These are phyloP conservation scores for Capronia coronata DNA, from an alignment of 2,329 filamentous ascomycete species.

Conservation along the genomic window DNA sequence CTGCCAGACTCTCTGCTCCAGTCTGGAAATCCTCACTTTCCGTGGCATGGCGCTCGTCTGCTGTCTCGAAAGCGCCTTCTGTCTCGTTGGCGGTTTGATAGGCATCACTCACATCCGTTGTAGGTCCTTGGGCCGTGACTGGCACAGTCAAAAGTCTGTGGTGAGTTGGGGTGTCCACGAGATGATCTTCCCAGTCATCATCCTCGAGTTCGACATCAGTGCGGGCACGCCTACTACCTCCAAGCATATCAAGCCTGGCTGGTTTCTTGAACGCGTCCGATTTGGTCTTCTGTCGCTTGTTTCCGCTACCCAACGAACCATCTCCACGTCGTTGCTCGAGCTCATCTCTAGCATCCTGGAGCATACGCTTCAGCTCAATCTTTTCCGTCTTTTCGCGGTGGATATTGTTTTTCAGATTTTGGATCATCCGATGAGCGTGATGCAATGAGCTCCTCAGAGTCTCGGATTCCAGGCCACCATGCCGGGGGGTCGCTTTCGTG, in stretches of 20 bases:
- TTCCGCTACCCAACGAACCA: constrained; percentile 38
- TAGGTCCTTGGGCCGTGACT: constrained; percentile 25
- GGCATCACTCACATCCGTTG: constrained; percentile 55
- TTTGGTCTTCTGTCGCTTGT: constrained; percentile 57
- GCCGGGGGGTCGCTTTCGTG: constrained; percentile 82
- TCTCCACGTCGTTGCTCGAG: constrained; percentile 62
- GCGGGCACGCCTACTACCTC: constrained; percentile 63
- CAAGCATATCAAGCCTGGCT: constrained; percentile 64
- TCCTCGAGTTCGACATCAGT: constrained; percentile 78
- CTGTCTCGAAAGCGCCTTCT: constrained; percentile 61
- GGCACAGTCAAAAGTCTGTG: constrained; percentile 27
- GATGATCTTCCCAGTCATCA: constrained; percentile 83
- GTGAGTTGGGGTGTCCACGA: constrained; percentile 41
- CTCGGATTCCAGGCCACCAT: constrained; percentile 85
- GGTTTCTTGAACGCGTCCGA: constrained; percentile 71
- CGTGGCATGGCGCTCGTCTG: constrained; percentile 69
- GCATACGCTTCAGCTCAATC: constrained; percentile 86
- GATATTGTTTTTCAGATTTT: constrained; percentile 87
- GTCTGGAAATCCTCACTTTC: constrained; percentile 96
- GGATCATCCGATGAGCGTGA: constrained; percentile 93
- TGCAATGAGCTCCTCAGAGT: constrained; percentile 89
- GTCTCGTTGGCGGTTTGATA: constrained; percentile 80
- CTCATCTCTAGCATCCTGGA: constrained; percentile 92
- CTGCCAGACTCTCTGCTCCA: constrained; percentile 65
- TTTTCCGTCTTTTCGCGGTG: constrained; percentile 99